These are phyloP conservation scores for Kuraishia piskuri DNA, from an alignment of 805 yeast genomes.

Conservation along the genomic window DNA sequence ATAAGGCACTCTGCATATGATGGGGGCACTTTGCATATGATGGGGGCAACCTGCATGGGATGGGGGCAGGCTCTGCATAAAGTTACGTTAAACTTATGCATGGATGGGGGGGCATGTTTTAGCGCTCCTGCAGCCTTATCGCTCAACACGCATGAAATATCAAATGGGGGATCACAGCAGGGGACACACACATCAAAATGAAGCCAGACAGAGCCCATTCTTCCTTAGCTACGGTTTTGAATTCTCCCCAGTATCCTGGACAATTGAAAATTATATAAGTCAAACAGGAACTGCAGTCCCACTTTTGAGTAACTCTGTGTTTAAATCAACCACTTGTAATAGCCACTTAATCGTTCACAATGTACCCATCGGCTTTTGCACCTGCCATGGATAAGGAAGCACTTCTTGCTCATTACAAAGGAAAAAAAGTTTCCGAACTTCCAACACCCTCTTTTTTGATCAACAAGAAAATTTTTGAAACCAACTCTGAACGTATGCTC, in stretches of 20 bases:
- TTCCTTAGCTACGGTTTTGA: not conserved
- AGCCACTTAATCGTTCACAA: not conserved
- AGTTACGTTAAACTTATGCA: not conserved
- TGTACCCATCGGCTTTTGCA: not conserved
- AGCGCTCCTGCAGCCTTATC: not conserved
- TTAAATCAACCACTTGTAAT: not conserved
- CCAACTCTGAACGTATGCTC: slow-evolving; percentile 44
- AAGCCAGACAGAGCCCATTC: no score
- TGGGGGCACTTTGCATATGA: not conserved
- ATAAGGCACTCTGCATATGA: not conserved
- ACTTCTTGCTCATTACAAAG: slow-evolving; percentile 21
- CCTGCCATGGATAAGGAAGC: not conserved
- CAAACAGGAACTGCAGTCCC: not conserved
- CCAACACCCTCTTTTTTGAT: slow-evolving; percentile 52
- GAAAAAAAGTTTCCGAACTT: slow-evolving; percentile 33
- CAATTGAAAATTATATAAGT: not conserved
- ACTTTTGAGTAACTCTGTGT: not conserved
- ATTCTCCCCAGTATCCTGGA: not conserved
- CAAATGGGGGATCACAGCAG: not conserved
- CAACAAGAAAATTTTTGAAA: slow-evolving; percentile 27
- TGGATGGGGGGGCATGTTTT: not conserved
- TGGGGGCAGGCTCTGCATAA: not conserved
- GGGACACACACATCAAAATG: not conserved
- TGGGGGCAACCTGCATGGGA: not conserved
- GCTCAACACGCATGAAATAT: not conserved